phyloP scores from a whole-genome alignment of 2,329 filamentous ascomycete species.

The Hortaea werneckii region DNA sequence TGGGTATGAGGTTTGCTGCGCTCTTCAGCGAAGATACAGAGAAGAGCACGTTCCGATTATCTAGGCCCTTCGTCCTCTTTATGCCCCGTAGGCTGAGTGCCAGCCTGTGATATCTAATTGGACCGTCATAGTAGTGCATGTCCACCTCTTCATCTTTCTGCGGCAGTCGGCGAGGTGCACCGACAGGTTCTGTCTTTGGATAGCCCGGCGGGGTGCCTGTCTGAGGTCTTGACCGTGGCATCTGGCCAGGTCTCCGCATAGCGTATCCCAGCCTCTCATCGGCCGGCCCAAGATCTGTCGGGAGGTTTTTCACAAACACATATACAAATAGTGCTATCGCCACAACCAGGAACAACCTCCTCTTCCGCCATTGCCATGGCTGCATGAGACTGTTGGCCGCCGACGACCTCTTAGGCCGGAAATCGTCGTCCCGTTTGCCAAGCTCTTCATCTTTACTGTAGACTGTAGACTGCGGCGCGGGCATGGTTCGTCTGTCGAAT shows the following conservation, averaged over 20 bases:
- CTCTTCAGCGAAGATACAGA: slow-evolving; percentile 65
- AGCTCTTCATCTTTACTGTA: slow-evolving; percentile 47
- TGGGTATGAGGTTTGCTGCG: slow-evolving; percentile 60
- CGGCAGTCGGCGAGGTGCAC: slow-evolving; percentile 14
- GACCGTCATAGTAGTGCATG: slow-evolving; percentile 52
- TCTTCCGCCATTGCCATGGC: slow-evolving; percentile 34
- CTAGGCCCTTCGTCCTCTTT: slow-evolving; percentile 41
- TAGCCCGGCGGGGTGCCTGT: background rate
- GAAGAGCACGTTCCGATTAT: slow-evolving; percentile 68
- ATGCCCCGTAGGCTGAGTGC: slow-evolving; percentile 53
- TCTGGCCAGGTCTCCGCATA: background rate
- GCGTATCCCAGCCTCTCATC: slow-evolving; percentile 3
- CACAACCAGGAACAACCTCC: slow-evolving; percentile 34
- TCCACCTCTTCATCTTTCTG: slow-evolving; percentile 7
- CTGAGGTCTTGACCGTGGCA: background rate
- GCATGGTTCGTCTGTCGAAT: background rate
- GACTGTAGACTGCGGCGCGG: background rate
- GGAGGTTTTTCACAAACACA: slow-evolving; percentile 55
- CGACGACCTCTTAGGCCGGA: slow-evolving; percentile 25
- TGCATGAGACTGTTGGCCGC: slow-evolving; percentile 9
- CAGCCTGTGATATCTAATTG: slow-evolving; percentile 58
- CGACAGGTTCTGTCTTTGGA: slow-evolving; percentile 11
- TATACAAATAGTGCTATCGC: slow-evolving; percentile 46
- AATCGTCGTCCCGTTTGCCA: slow-evolving; percentile 56
- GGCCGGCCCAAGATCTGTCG: slow-evolving; percentile 34